Conservation (phyloP, 2,329 filamentous ascomycete genomes). For the Teratosphaeriaceae sp. region DNA sequence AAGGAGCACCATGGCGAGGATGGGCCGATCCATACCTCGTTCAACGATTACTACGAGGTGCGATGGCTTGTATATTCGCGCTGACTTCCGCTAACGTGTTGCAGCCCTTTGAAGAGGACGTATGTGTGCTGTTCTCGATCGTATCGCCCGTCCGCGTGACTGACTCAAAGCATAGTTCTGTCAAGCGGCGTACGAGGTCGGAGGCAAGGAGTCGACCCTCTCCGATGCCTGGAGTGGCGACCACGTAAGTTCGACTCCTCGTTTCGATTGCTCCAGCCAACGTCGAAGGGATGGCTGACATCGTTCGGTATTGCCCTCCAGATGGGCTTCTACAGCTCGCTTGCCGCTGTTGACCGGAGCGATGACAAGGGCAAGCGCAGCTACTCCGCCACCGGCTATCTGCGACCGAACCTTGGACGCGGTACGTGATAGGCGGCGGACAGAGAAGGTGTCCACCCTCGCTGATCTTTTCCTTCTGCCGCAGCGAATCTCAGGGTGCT, state of each 20-base stretch:
- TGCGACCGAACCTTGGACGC: constrained; percentile 24
- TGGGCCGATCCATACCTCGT: constrained; percentile 25
- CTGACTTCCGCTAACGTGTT: constrained; percentile 1
- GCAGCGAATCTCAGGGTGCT: constrained; percentile 30
- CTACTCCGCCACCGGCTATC: constrained; percentile 29
- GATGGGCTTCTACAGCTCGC: constrained; percentile 27
- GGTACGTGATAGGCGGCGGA: too few relatives aligned
- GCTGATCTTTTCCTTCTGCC: too few relatives aligned
- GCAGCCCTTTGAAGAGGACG: constrained; percentile 30
- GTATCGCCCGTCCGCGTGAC: too few relatives aligned
- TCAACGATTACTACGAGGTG: constrained; percentile 29
- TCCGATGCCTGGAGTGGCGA: constrained; percentile 28
- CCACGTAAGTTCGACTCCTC: constrained; percentile 12
- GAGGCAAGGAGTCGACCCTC: constrained; percentile 24
- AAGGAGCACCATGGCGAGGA: constrained; percentile 18
- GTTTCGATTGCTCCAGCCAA: neutral
- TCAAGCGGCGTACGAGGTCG: constrained; percentile 28
- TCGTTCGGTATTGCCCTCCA: neutral
- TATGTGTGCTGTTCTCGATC: too few relatives aligned
- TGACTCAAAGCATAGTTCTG: constrained; percentile 21
- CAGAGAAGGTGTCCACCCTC: too few relatives aligned
- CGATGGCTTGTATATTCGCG: too few relatives aligned
- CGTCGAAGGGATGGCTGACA: too few relatives aligned
- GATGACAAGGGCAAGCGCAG: constrained; percentile 24
- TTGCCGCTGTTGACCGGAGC: constrained; percentile 28